Conservation (phyloP, 768 basidiomycete genomes). For the Candolleomyces efflorescens region DNA sequence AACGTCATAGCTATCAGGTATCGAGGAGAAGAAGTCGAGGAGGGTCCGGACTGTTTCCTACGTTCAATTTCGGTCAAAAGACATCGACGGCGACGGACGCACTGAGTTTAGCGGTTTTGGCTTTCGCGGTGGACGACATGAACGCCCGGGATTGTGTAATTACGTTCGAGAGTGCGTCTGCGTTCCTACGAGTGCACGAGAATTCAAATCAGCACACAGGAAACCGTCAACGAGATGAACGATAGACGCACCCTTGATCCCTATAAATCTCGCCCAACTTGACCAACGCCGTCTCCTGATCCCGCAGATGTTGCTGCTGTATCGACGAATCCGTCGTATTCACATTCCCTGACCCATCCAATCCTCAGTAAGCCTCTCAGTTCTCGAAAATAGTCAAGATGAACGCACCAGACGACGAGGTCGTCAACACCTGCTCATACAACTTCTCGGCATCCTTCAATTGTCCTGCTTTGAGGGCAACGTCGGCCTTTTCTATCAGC, state of each 20-base stretch:
- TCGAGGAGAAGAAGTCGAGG: slow-evolving; percentile 81
- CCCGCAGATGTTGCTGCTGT: slow-evolving; percentile 56
- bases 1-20: slow-evolving; percentile 66
- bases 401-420: slow-evolving; percentile 29
- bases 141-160: slow-evolving; percentile 80
- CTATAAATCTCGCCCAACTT: slow-evolving; percentile 85
- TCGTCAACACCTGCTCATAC: slow-evolving; percentile 64
- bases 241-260: slow-evolving; percentile 65
- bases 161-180: slow-evolving; percentile 78
- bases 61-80: not conserved
- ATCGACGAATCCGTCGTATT: slow-evolving; percentile 29
- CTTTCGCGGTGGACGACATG: slow-evolving; percentile 94
- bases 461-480: slow-evolving; percentile 34
- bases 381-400: not conserved
- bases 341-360: slow-evolving; percentile 21
- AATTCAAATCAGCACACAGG: not conserved
- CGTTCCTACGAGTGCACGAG: no score
- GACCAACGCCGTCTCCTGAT: slow-evolving; percentile 83
- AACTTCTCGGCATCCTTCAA: slow-evolving; percentile 65
- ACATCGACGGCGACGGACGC: slow-evolving; percentile 18
- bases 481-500: slow-evolving; percentile 54
- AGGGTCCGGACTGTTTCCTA: slow-evolving; percentile 74
- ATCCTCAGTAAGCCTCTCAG: not conserved
- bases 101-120: slow-evolving; percentile 97
- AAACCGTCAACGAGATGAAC: not conserved